Evolutionary conservation across 352 stramenopile species (phyloP).

Genomic region (Phytophthora fragariaefolia): DNA sequence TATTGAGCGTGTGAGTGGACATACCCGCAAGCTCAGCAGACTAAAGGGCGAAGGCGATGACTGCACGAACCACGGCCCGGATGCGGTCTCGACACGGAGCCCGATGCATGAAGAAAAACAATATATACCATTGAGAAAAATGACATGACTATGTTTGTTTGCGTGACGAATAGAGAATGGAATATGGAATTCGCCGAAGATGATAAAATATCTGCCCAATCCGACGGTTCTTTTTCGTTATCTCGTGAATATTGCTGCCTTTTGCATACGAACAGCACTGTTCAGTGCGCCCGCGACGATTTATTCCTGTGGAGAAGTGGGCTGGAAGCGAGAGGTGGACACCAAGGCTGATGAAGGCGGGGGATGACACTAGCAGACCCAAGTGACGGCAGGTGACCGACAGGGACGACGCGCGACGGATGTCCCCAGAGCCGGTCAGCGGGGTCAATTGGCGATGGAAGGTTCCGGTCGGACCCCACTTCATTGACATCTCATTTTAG

Average conservation of each 20-base stretch:
- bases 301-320: no score
- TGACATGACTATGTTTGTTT: background rate
- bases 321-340: no score
- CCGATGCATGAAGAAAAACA: background rate
- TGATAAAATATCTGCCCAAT: background rate
- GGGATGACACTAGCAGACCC: no score
- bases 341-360: no score
- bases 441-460: no score
- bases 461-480: no score
- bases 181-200: background rate
- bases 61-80: background rate
- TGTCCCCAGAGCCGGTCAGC: no score
- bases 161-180: background rate
- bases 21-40: background rate
- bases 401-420: no score
- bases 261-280: background rate
- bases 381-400: no score
- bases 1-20: background rate
- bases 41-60: background rate
- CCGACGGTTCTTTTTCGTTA: background rate
- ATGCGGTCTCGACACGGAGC: background rate
- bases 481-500: no score
- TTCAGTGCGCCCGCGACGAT: no score
- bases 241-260: background rate
- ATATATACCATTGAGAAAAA: no score